Evolutionary conservation across 352 stramenopile species (phyloP).

Genomic region (Phytophthora melonis): DNA sequence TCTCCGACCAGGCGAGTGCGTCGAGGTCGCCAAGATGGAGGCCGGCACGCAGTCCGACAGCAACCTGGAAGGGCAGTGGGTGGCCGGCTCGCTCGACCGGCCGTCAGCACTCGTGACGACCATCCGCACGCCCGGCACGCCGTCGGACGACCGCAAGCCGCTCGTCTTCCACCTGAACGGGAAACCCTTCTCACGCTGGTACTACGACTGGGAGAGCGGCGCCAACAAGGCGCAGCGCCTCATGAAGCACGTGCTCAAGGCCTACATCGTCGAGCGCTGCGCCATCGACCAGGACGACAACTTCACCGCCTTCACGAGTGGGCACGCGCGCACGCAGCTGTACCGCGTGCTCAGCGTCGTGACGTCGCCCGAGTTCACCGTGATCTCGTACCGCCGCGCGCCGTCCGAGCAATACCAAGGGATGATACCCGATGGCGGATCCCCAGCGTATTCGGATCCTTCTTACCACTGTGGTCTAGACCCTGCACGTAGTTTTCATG

Average conservation of each 20-base stretch:
- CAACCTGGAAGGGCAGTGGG: slow-evolving; percentile 60
- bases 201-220: slow-evolving; percentile 71
- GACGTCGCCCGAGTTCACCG: slow-evolving; percentile 58
- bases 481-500: no score
- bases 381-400: slow-evolving; percentile 67
- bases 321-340: slow-evolving; percentile 20
- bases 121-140: slow-evolving; percentile 12
- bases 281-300: slow-evolving; percentile 34
- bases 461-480: no score
- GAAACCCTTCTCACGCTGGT: slow-evolving; percentile 51
- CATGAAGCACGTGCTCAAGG: slow-evolving; percentile 62
- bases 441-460: no score
- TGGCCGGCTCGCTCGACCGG: slow-evolving; percentile 48
- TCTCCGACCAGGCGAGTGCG: slow-evolving; percentile 14
- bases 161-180: slow-evolving; percentile 59
- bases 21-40: slow-evolving; percentile 39
- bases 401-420: slow-evolving; percentile 14
- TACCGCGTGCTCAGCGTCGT: slow-evolving; percentile 54
- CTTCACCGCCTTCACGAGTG: slow-evolving; percentile 15
- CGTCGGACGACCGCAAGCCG: slow-evolving; percentile 36
- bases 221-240: slow-evolving; percentile 63
- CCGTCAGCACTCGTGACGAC: slow-evolving; percentile 31
- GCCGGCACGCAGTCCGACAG: slow-evolving; percentile 48
- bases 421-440: no score
- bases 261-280: slow-evolving; percentile 57